phyloP scores from a whole-genome alignment of 179 eudicot genomes.

The Carnegiea gigantea region DNA sequence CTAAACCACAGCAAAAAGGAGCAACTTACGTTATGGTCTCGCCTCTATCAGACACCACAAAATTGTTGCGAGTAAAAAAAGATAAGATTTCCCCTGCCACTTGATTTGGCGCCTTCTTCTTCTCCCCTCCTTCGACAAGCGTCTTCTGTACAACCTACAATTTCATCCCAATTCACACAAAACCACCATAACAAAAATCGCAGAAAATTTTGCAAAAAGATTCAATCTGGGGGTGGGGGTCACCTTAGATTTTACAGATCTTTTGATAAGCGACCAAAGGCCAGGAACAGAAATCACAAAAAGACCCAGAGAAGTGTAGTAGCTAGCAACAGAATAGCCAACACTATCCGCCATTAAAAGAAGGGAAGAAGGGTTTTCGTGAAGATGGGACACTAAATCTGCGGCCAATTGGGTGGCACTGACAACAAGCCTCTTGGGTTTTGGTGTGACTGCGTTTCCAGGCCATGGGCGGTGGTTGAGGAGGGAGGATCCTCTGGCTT shows the following conservation, averaged over 20 bases:
- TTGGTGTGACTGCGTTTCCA: not conserved
- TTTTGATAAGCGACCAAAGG: slow-evolving; percentile 96
- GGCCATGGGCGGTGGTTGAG: not conserved
- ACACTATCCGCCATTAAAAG: slow-evolving; percentile 43
- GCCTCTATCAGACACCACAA: slow-evolving; percentile 80
- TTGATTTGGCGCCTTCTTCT: slow-evolving; percentile 58
- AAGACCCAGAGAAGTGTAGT: slow-evolving; percentile 95
- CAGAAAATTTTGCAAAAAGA: too few relatives aligned
- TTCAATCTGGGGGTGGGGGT: too few relatives aligned
- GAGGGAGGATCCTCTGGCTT: not conserved
- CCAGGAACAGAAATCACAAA: slow-evolving; percentile 97
- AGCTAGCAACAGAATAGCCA: slow-evolving; percentile 84
- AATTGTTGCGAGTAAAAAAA: slow-evolving; percentile 87
- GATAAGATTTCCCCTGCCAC: slow-evolving; percentile 88
- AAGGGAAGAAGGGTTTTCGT: slow-evolving; percentile 24
- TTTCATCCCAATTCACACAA: not conserved
- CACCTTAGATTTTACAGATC: slow-evolving; percentile 98
- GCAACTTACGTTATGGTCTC: slow-evolving; percentile 79
- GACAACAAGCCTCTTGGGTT: slow-evolving; percentile 11
- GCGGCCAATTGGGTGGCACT: slow-evolving; percentile 20
- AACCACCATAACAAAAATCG: not conserved
- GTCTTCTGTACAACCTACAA: slow-evolving; percentile 82
- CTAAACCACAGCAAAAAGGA: slow-evolving; percentile 19
- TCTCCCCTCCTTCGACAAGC: slow-evolving; percentile 54
- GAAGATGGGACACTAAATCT: slow-evolving; percentile 21